Percentiles rank a stretch among this genome's conserved stretches.
phyloP scores from a whole-genome alignment of 768 basidiomycete species.

The Albatrellus ellisii region DNA sequence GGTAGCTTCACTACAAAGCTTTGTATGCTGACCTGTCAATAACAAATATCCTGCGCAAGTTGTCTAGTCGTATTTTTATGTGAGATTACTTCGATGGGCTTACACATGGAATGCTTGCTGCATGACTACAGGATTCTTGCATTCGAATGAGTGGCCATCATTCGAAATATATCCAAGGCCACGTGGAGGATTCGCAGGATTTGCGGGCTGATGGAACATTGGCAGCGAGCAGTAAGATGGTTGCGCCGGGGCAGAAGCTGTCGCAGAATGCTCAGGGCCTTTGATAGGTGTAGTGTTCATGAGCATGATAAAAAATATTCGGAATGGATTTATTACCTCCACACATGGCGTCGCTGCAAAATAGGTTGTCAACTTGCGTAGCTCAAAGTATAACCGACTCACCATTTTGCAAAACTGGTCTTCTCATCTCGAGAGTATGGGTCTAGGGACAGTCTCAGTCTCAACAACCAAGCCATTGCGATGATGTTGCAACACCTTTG shows the following conservation, averaged over 20 bases:
- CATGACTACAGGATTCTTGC: slow-evolving; percentile 38
- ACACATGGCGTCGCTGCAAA: slow-evolving; percentile 35
- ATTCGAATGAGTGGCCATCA: slow-evolving; percentile 43
- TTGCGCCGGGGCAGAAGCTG: slow-evolving; percentile 24
- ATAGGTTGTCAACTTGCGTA: neutral
- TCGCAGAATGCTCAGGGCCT: slow-evolving; percentile 39
- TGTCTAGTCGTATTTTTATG: neutral
- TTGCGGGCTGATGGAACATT: slow-evolving; percentile 32
- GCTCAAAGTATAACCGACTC: slow-evolving; percentile 7
- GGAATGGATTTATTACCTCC: slow-evolving; percentile 20
- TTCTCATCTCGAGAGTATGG: slow-evolving; percentile 48
- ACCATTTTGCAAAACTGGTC: slow-evolving; percentile 41
- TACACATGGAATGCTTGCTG: slow-evolving; percentile 51
- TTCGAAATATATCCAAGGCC: slow-evolving; percentile 35
- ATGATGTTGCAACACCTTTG: slow-evolving; percentile 25
- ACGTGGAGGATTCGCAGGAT: slow-evolving; percentile 16
- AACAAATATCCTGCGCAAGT: slow-evolving; percentile 32
- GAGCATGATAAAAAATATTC: neutral
- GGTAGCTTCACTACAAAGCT: neutral
- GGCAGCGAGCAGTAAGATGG: slow-evolving; percentile 44
- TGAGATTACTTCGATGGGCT: slow-evolving; percentile 13
- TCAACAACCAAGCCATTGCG: neutral
- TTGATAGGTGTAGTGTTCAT: neutral
- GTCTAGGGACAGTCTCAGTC: slow-evolving; percentile 21
- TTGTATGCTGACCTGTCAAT: slow-evolving; percentile 44